Conservation (phyloP, 176 grass and related monocot genomes). For the Carex parvula region DNA sequence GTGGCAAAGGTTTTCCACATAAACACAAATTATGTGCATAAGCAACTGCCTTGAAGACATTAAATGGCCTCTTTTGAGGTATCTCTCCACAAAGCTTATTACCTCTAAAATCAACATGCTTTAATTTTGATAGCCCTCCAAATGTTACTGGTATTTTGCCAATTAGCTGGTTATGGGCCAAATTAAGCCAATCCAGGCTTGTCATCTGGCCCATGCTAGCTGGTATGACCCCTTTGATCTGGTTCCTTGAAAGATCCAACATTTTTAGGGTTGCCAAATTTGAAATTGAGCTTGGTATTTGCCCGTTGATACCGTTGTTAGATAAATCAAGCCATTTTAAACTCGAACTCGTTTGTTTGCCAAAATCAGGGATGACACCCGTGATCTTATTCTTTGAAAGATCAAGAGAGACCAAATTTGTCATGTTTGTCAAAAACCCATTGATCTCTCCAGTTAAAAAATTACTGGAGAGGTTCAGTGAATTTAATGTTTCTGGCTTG, state of each 20-base stretch:
- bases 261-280: slow-evolving; percentile 36
- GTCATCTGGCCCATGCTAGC: slow-evolving; percentile 44
- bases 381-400: slow-evolving; percentile 60
- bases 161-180: slow-evolving; percentile 44
- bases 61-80: slow-evolving; percentile 62
- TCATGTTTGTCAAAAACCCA: slow-evolving; percentile 49
- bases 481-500: slow-evolving; percentile 35
- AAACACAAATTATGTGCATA: slow-evolving; percentile 79
- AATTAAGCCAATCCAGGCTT: slow-evolving; percentile 50
- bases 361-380: slow-evolving; percentile 50
- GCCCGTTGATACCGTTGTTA: slow-evolving; percentile 42
- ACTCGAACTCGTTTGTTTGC: slow-evolving; percentile 7
- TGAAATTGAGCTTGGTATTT: slow-evolving; percentile 61
- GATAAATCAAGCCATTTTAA: slow-evolving; percentile 60
- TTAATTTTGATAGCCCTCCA: slow-evolving; percentile 33
- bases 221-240: slow-evolving; percentile 48
- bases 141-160: slow-evolving; percentile 69
- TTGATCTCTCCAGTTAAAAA: slow-evolving; percentile 44
- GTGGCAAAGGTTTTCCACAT: slow-evolving; percentile 66
- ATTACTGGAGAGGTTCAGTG: slow-evolving; percentile 65
- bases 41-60: slow-evolving; percentile 44
- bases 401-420: slow-evolving; percentile 41
- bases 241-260: slow-evolving; percentile 61
- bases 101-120: slow-evolving; percentile 54
- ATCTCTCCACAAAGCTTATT: slow-evolving; percentile 70